Conservation (phyloP, 2,329 filamentous ascomycete species). For the Lasiodiplodia sp. region DNA sequence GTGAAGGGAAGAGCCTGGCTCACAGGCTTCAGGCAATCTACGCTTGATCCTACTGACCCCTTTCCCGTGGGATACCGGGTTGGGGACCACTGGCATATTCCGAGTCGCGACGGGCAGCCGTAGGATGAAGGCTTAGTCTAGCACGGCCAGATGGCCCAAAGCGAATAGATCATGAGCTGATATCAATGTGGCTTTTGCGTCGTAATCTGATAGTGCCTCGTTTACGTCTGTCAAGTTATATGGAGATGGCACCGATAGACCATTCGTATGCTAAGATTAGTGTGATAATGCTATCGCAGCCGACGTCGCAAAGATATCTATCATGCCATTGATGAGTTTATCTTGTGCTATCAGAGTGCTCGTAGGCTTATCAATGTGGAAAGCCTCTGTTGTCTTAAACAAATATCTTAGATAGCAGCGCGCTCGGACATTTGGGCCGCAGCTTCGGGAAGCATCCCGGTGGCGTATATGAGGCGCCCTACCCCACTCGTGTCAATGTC, state of each 20-base stretch:
- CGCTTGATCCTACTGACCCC: slow-evolving; percentile 55
- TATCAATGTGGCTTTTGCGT: no score
- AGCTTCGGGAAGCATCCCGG: background rate
- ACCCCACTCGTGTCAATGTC: background rate
- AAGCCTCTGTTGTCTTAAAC: background rate
- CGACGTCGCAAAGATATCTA: background rate
- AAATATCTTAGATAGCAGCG: background rate
- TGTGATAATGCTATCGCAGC: background rate
- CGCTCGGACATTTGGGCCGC: background rate
- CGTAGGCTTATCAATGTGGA: background rate
- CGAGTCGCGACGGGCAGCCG: background rate
- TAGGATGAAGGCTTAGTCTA: background rate
- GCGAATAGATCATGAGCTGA: no score
- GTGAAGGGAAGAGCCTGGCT: slow-evolving; percentile 57
- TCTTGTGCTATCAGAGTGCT: background rate
- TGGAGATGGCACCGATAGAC: no score
- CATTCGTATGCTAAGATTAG: no score
- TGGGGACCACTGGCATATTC: slow-evolving; percentile 40
- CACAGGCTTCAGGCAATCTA: slow-evolving; percentile 53
- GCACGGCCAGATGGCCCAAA: no score
- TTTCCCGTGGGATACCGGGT: slow-evolving; percentile 53
- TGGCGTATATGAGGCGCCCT: slow-evolving; percentile 3
- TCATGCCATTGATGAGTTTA: background rate
- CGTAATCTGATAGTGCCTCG: no score
- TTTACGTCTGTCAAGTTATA: no score